Evolutionary conservation across 768 basidiomycete genomes (phyloP), one percentile per base, ranked within the genome.

Genomic region (Sporobolomyces roseus): DNA sequence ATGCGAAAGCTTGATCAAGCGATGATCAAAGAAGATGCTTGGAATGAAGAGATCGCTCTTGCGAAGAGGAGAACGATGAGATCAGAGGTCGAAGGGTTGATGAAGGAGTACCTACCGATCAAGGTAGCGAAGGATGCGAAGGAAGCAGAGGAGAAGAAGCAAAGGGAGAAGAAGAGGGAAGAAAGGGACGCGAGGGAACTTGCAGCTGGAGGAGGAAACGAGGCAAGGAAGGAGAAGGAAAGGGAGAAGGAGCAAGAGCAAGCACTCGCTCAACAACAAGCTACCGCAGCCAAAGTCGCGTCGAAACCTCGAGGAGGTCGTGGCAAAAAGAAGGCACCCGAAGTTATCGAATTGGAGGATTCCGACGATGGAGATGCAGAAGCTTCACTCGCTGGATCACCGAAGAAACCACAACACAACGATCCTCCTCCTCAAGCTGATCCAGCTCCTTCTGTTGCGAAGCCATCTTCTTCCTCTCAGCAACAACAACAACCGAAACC

Each of bases 61-160:
- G 27, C n/a, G 27, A 61, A 63, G 41, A 54, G 67, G 6, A 19
- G 12, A 30, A 54, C 35, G n/a, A 65, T 70, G 68, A 36, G 63
- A 33, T 50, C 23, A 7, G 61, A 70, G 21, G 58, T 70, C 23
- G 38, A 33, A 16, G 3, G 4, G 2, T 49, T 70, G 23, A 53
- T 52, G 21, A 29, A 70, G 25, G 36, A 12, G n/a, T 69, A 41
- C 49, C 16, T 38, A 29, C 54, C 49, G 46, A 33, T 51, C 33
- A 25, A 30, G 27, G 46, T 17, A 1, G 45, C 45, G 54, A 49
- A 36, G 58, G 30, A 60, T 38, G 32, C 10, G 17, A 55, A 59
- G 49, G 61, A 68, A 19, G 52, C 33, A 19, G 50, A 62, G 36
- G 43, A 54, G 46, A 19, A 25, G 27, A 16, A 30, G 19, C 21